A percentile compares a stretch with the other conserved stretches of the same genome.
These are phyloP conservation scores for Pachyrhizus erosus DNA, from an alignment of 306 rosid species.

Conservation along the genomic window DNA sequence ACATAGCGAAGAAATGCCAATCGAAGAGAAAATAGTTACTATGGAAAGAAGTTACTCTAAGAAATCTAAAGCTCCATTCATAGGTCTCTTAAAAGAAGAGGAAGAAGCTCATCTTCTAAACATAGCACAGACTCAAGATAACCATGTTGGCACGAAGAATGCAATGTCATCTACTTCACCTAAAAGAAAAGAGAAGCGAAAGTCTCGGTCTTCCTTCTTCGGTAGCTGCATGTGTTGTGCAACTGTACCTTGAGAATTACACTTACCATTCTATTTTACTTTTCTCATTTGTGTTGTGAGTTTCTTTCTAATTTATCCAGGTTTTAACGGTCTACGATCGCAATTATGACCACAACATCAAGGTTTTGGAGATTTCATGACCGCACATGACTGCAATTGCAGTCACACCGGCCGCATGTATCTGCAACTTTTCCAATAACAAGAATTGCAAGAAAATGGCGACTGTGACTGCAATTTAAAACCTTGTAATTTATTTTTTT, in stretches of 20 bases:
- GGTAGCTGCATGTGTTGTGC: constrained; percentile 87
- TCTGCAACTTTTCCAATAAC: neutral
- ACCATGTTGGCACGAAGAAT: constrained; percentile 27
- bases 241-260: constrained; percentile 42
- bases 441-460: neutral
- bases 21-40: constrained; percentile 65
- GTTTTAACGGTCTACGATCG: neutral
- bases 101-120: constrained; percentile 58
- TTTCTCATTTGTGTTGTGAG: constrained; percentile 36
- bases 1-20: constrained; percentile 43
- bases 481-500: constrained; percentile 2
- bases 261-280: constrained; percentile 1
- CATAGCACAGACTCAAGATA: constrained; percentile 45
- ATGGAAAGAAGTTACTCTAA: constrained; percentile 72
- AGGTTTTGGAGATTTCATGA: neutral
- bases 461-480: neutral
- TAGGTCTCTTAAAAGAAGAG: constrained; percentile 61
- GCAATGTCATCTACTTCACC: constrained; percentile 51
- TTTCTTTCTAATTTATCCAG: constrained; percentile 29
- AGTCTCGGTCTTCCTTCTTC: constrained; percentile 62
- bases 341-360: neutral
- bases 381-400: neutral
- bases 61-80: constrained; percentile 59
- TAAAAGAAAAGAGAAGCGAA: constrained; percentile 66
- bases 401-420: neutral